phyloP scores from a whole-genome alignment of 106 monocot species.

The Cymbidium sinense region DNA sequence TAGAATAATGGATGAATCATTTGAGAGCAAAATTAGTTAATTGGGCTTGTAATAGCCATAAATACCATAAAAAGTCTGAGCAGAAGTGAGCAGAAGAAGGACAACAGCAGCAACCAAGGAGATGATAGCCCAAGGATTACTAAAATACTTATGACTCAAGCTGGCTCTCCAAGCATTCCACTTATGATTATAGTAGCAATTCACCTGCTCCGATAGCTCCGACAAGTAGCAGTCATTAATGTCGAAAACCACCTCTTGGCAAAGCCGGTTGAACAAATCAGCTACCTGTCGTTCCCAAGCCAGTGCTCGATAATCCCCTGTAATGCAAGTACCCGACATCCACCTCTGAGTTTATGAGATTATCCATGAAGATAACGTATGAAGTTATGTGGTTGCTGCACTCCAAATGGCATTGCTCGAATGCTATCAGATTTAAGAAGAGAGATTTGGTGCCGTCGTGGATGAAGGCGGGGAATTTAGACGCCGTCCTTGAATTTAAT shows the following conservation, averaged over 20 bases:
- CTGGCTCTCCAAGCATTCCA: conserved; percentile 51
- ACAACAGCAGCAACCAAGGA: conserved; percentile 51
- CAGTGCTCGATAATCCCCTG: conserved; percentile 51
- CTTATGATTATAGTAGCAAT: conserved; percentile 35
- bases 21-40: neutral
- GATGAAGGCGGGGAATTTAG: conserved; percentile 54
- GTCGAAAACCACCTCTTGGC: conserved; percentile 58
- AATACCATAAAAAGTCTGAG: conserved; percentile 45
- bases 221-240: conserved; percentile 40
- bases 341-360: conserved; percentile 11
- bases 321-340: conserved; percentile 52
- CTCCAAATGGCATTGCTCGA: no score
- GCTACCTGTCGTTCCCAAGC: no score
- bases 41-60: conserved; percentile 42
- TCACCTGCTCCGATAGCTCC: conserved; percentile 35
- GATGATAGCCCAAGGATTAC: conserved; percentile 49
- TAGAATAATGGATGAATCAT: no score
- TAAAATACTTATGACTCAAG: conserved; percentile 43
- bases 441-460: conserved; percentile 68
- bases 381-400: no score
- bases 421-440: conserved; percentile 82
- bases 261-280: conserved; percentile 49
- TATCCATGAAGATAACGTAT: no score
- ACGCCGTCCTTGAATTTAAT: conserved; percentile 47
- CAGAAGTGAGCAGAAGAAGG: conserved; percentile 33